phyloP scores from a whole-genome alignment of 2,329 filamentous ascomycete species.

The Fusarium nygamai region DNA sequence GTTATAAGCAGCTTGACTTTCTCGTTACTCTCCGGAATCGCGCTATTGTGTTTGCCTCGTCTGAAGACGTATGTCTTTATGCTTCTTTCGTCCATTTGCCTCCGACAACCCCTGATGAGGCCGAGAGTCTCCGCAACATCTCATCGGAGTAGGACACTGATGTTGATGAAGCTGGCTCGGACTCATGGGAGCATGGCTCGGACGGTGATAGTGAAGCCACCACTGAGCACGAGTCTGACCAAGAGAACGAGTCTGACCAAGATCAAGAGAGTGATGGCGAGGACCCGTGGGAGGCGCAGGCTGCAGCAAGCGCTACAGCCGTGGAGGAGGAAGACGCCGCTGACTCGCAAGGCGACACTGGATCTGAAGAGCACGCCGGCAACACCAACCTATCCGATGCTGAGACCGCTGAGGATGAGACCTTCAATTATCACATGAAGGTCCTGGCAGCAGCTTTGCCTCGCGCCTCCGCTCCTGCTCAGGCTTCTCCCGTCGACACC shows the following conservation, averaged over 20 bases:
- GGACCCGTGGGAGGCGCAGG: not conserved
- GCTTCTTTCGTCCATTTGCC: not conserved
- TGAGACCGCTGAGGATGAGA: not conserved
- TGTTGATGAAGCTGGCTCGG: not conserved
- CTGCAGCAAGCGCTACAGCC: not conserved
- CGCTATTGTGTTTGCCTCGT: not conserved
- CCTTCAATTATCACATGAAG: not conserved
- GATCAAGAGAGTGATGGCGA: not conserved
- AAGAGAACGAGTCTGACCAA: too few species aligned
- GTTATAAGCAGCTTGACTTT: not conserved
- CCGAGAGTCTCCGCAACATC: not conserved
- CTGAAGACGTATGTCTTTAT: not conserved
- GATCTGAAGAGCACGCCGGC: not conserved
- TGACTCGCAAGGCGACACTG: not conserved
- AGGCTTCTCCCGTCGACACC: not conserved
- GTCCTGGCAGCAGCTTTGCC: not conserved
- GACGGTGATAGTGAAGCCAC: not conserved
- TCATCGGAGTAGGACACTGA: not conserved
- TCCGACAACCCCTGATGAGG: not conserved
- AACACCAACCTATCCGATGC: too few species aligned
- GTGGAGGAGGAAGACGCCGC: not conserved
- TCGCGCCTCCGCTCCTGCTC: not conserved
- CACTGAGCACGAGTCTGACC: not conserved
- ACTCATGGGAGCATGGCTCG: not conserved
- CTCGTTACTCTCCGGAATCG: not conserved